Evolutionary conservation across 495 filamentous ascomycete species (phyloP).

Genomic region (Podospora fimiseda): DNA sequence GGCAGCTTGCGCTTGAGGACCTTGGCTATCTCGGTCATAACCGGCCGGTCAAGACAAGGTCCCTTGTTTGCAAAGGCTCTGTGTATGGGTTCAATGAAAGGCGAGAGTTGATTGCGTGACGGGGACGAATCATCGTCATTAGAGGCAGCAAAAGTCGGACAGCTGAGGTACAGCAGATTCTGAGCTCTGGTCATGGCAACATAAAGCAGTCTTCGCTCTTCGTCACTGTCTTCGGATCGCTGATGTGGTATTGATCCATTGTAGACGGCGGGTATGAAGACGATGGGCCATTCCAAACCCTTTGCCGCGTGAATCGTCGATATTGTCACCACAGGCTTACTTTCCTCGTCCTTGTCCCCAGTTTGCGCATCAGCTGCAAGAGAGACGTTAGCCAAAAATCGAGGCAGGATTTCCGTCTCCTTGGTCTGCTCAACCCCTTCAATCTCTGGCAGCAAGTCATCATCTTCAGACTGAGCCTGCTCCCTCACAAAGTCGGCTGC

Average conservation of each 20-base stretch:
- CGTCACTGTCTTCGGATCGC: conserved; percentile 81
- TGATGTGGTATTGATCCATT: conserved; percentile 91
- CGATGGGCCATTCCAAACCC: conserved; percentile 93
- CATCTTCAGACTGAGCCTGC: conserved; percentile 47
- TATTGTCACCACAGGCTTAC: conserved; percentile 69
- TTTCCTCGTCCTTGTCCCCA: conserved; percentile 51
- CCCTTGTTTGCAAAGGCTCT: conserved; percentile 36
- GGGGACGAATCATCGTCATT: conserved; percentile 17
- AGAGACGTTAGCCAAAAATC: conserved; percentile 84
- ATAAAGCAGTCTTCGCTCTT: conserved; percentile 87
- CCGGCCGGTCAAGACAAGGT: conserved; percentile 37
- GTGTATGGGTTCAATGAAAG: conserved; percentile 32
- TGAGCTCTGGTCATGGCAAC: conserved; percentile 98
- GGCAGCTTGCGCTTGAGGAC: conserved; percentile 38
- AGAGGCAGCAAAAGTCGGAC: conserved; percentile 49
- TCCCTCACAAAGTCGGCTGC: conserved; percentile 59
- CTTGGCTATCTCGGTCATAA: conserved; percentile 34
- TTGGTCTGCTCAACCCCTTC: conserved; percentile 67
- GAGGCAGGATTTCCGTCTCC: conserved; percentile 63
- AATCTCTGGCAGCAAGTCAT: conserved; percentile 69
- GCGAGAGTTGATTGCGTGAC: conserved; percentile 29
- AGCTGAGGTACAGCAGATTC: conserved; percentile 84
- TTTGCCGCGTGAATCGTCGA: conserved; percentile 98
- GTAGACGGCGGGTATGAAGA: conserved; percentile 90
- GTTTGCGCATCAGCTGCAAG: conserved; percentile 69